Evolutionary conservation across 73 alveolate species (phyloP).

Genomic region (Blepharisma japonicum): DNA sequence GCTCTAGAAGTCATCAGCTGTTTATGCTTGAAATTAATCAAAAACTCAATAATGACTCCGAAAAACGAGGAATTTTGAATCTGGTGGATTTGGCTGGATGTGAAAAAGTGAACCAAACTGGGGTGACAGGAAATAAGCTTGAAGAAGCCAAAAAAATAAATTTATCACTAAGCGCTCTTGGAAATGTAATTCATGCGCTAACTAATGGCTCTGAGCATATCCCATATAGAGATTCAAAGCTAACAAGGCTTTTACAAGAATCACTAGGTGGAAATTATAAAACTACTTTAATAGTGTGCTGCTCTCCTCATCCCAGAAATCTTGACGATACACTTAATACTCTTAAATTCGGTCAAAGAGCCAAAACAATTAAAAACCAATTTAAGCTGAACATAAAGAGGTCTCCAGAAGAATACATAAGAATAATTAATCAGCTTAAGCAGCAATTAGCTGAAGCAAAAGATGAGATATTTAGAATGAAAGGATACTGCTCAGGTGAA

Average conservation of each 20-base stretch:
- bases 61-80: conserved; percentile 75
- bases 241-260: conserved; percentile 89
- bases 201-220: conserved; percentile 84
- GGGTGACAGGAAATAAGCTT: conserved; percentile 74
- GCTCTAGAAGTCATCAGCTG: conserved; percentile 77
- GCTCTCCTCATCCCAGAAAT: conserved; percentile 86
- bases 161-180: conserved; percentile 78
- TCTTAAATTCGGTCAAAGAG: conserved; percentile 89
- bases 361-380: conserved; percentile 83
- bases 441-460: too few species aligned
- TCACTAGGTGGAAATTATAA: conserved; percentile 96
- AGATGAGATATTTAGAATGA: too few species aligned
- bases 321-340: conserved; percentile 85
- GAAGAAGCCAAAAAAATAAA: conserved; percentile 79
- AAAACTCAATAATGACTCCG: conserved; percentile 61
- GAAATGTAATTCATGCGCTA: conserved; percentile 88
- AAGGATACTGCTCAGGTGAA: too few species aligned
- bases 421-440: too few species aligned
- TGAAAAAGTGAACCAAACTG: conserved; percentile 88
- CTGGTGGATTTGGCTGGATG: conserved; percentile 95
- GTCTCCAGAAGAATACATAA: too few species aligned
- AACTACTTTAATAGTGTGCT: conserved; percentile 91
- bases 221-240: conserved; percentile 90
- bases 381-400: too few species aligned
- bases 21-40: conserved; percentile 70